Conservation (phyloP, 164 flowering plant genomes). For the Tinospora cordifolia region DNA sequence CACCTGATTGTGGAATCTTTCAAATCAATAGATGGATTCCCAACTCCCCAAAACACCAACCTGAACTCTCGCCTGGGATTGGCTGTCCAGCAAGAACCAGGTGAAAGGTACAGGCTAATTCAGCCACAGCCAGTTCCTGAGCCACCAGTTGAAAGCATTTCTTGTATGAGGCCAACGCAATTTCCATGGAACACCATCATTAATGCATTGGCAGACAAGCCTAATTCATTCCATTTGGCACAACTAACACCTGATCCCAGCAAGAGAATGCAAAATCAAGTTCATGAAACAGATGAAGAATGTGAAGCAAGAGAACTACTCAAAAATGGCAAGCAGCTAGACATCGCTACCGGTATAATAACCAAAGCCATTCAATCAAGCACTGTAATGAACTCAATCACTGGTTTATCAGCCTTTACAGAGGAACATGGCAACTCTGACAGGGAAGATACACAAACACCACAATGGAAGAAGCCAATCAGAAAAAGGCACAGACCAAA, state of each 20-base stretch:
- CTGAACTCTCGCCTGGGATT: too few species aligned
- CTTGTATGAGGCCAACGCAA: constrained; percentile 12
- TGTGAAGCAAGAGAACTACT: constrained; percentile 1
- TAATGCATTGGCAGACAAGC: constrained; percentile 14
- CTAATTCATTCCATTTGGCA: constrained; percentile 10
- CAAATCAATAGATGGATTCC: too few species aligned
- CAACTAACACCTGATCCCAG: constrained; percentile 14
- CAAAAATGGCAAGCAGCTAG: constrained; percentile 11
- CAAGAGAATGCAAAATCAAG: not conserved
- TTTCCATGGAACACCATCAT: constrained; percentile 9
- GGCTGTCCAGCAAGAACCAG: too few species aligned
- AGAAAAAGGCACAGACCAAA: constrained; percentile 70
- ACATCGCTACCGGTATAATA: constrained; percentile 7
- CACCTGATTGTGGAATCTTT: too few species aligned
- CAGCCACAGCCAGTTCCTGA: too few species aligned
- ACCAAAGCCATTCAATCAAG: constrained; percentile 3
- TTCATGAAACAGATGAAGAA: constrained; percentile 6
- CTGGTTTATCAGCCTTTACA: constrained; percentile 13
- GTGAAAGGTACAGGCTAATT: too few species aligned
- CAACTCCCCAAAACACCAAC: too few species aligned
- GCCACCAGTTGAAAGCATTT: too few species aligned
- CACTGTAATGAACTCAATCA: constrained; percentile 16
- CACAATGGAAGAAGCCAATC: constrained; percentile 24
- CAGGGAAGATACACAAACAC: not conserved
- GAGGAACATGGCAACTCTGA: constrained; percentile 19